Evolutionary conservation across 2,329 filamentous ascomycete genomes (phyloP), one percentile per base, ranked within the genome.

Genomic region (Fusarium luffae): DNA sequence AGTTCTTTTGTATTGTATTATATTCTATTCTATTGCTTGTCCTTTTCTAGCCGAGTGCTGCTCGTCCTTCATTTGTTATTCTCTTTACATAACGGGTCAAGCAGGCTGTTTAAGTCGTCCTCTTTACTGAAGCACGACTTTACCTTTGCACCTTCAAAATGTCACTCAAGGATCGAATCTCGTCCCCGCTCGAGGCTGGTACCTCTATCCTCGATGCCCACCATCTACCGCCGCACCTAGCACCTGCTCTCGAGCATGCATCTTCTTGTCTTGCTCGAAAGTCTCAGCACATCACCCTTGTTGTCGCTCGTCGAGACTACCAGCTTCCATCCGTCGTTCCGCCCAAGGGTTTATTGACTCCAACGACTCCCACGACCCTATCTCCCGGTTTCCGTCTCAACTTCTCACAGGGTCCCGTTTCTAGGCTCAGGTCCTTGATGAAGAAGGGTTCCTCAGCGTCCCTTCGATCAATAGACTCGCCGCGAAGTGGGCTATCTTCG

Each of bases 171-270:
- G 80, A 83, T 58, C 82, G 80, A 59, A 90, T 90, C 72, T 90
- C 88, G 3, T 85, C 87, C 51, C 88, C 89, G 16, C 83, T 91
- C 59, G 89, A 90, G 81, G 88, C 88, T 28, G 88, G 88, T 19
- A 80, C 81, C 43, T 90, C 88, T 21, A 81, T 90, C 57, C 84
- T 89, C 63, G 86, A 89, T 71, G 80, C 82, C 34, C 83, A 88
- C 68, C 84, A 85, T 62, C 82, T 90, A n/a, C 88, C 88, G 3
- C 77, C 83, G n/a, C 81, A 83, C 44, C 76, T 90, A 57, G 82
- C 79, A 13, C 81, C 83, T 7, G 87, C 87, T 27, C 83, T 91
- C 30, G 87, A 89, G 61, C 88, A 89, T 71, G 82, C 84, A 16
- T 89, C 89, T 1, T 82, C 81, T 66, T 82, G 85, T 21, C 82